Percentiles rank a stretch among this genome's conserved stretches.
Conservation (phyloP, 345 rosid species). For the Rhodomyrtus tomentosa region DNA sequence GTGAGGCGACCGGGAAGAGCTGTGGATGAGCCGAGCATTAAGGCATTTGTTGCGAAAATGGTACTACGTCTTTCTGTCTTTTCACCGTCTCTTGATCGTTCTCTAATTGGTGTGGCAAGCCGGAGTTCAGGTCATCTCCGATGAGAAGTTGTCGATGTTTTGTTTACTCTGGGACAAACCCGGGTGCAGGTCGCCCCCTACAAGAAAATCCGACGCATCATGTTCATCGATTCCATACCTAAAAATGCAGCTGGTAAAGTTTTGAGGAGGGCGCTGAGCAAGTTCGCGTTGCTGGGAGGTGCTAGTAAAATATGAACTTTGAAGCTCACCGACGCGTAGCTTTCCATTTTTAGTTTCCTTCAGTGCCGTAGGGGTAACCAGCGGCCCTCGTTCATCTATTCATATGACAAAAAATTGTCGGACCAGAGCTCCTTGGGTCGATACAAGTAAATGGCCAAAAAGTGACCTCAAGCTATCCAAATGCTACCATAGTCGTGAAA, state of each 20-base stretch:
- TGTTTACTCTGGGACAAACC: not conserved
- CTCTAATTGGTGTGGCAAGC: not conserved
- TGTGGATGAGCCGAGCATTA: constrained; percentile 21
- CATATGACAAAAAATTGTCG: not conserved
- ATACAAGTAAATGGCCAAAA: not conserved
- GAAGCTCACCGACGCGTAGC: not conserved
- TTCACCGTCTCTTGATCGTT: not conserved
- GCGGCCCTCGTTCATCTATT: not conserved
- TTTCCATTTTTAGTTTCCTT: not conserved
- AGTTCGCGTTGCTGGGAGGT: constrained; percentile 7
- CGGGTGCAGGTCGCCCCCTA: constrained; percentile 35
- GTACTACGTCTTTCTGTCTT: constrained; percentile 1
- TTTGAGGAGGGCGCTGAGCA: constrained; percentile 31
- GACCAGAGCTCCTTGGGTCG: not conserved
- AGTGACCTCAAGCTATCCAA: not conserved
- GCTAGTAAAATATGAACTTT: constrained; percentile 20
- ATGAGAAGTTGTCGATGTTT: not conserved
- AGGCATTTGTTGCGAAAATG: constrained; percentile 24
- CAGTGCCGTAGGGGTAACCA: not conserved
- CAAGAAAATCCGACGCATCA: constrained; percentile 29
- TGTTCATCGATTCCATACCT: constrained; percentile 31
- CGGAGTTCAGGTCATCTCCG: not conserved
- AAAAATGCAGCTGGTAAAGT: constrained; percentile 44
- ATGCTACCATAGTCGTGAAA: not conserved
- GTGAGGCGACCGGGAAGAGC: constrained; percentile 26